These are phyloP conservation scores for Botrytis tulipae DNA, from an alignment of 2,329 filamentous ascomycete genomes.

Conservation along the genomic window DNA sequence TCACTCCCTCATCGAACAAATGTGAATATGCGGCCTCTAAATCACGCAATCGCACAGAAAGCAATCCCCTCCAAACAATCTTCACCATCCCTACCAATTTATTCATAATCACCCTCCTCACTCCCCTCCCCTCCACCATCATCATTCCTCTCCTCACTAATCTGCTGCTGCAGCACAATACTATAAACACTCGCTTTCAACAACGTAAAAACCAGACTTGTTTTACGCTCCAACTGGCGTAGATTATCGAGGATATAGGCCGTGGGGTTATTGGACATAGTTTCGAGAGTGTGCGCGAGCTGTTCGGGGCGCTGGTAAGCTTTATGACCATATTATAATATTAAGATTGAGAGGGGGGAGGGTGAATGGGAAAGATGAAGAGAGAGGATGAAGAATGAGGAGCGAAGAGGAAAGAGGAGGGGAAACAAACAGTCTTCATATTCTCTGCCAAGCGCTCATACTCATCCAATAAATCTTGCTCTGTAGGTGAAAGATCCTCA, in stretches of 20 bases:
- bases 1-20: neutral
- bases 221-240: conserved; percentile 87
- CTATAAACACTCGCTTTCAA: conserved; percentile 98
- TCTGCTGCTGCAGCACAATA: conserved; percentile 97
- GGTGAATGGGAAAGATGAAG: neutral
- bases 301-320: conserved; percentile 32
- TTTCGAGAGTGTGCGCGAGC: conserved; percentile 60
- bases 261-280: conserved; percentile 68
- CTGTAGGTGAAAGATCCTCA: conserved; percentile 68
- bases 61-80: neutral
- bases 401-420: neutral
- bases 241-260: conserved; percentile 84
- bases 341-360: neutral
- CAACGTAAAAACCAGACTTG: conserved; percentile 88
- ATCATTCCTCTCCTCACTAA: conserved; percentile 46
- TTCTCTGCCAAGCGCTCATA: conserved; percentile 86
- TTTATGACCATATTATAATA: neutral
- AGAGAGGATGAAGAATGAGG: neutral
- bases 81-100: neutral
- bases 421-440: conserved; percentile 71
- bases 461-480: conserved; percentile 93
- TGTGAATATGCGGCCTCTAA: no score
- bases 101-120: conserved; percentile 7
- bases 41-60: neutral
- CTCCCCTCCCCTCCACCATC: conserved; percentile 13